A percentile compares a stretch with the other conserved stretches of the same genome.
These are phyloP conservation scores for Neolecta irregularis DNA, from an alignment of 1,139 yeast species.

Conservation along the genomic window DNA sequence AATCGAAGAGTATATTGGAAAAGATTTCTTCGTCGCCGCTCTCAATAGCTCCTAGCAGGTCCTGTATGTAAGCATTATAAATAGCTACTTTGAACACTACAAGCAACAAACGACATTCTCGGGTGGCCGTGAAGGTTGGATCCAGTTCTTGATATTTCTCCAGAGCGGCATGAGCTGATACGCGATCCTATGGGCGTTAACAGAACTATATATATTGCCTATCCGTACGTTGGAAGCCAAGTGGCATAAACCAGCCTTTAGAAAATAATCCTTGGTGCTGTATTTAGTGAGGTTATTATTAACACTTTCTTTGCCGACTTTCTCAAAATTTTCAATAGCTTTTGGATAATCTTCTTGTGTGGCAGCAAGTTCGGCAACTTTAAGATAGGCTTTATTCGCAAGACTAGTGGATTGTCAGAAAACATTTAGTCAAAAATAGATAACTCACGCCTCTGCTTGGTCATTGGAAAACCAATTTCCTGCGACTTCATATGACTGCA, in stretches of 20 bases:
- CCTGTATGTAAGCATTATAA: slow-evolving; percentile 22
- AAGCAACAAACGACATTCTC: slow-evolving; percentile 48
- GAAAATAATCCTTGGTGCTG: slow-evolving; percentile 83
- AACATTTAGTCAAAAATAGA: not conserved
- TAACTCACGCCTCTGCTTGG: slow-evolving; percentile 57
- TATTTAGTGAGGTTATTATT: slow-evolving; percentile 69
- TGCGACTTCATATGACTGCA: slow-evolving; percentile 72
- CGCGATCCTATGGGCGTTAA: slow-evolving; percentile 36
- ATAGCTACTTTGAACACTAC: slow-evolving; percentile 8
- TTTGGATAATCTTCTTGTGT: slow-evolving; percentile 40
- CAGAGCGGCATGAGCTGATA: slow-evolving; percentile 66
- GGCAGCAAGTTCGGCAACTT: slow-evolving; percentile 85
- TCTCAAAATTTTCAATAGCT: slow-evolving; percentile 11
- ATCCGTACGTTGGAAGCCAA: slow-evolving; percentile 44
- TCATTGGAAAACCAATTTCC: slow-evolving; percentile 94
- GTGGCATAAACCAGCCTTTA: slow-evolving; percentile 68
- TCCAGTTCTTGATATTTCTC: slow-evolving; percentile 56
- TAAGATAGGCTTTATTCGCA: slow-evolving; percentile 72
- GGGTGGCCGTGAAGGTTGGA: slow-evolving; percentile 58
- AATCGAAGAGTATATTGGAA: slow-evolving; percentile 63
- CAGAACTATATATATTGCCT: not conserved
- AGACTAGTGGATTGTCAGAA: slow-evolving; percentile 22
- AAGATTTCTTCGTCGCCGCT: slow-evolving; percentile 68
- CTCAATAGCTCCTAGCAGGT: slow-evolving; percentile 53
- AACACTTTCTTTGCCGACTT: slow-evolving; percentile 28